phyloP scores from a whole-genome alignment of 108 stramenopile species.

The Schizochytrium sp. region DNA sequence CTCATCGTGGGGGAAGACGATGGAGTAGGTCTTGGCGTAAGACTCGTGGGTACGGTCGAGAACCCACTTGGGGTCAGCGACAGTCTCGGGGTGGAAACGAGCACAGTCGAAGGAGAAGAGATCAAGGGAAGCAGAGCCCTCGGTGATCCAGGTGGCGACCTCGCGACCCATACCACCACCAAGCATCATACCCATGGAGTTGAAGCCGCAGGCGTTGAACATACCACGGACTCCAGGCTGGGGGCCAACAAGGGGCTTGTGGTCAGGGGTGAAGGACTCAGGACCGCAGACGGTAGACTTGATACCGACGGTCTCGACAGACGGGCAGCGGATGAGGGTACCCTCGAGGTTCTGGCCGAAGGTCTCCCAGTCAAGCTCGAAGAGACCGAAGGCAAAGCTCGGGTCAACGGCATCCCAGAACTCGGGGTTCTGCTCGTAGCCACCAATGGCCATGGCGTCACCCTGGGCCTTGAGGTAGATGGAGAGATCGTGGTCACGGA shows the following conservation, averaged over 20 bases:
- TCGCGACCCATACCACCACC: constrained; percentile 66
- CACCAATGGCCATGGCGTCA: constrained; percentile 60
- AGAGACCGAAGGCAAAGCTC: constrained; percentile 55
- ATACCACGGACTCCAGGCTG: constrained; percentile 59
- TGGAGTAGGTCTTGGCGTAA: constrained; percentile 64
- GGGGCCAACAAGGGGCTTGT: constrained; percentile 62
- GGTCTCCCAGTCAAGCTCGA: constrained; percentile 62
- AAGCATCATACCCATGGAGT: constrained; percentile 67
- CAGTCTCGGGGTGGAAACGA: constrained; percentile 60
- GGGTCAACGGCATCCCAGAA: constrained; percentile 32
- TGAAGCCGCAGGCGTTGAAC: constrained; percentile 66
- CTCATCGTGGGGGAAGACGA: constrained; percentile 64
- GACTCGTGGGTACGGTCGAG: constrained; percentile 51
- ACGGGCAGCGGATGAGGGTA: constrained; percentile 28
- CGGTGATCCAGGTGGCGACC: constrained; percentile 64
- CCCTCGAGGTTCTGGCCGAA: constrained; percentile 64
- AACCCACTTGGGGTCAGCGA: constrained; percentile 60
- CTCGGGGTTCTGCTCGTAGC: constrained; percentile 62
- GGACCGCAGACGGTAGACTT: constrained; percentile 69
- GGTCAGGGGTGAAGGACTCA: constrained; percentile 68
- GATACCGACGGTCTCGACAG: constrained; percentile 56
- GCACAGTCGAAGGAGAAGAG: constrained; percentile 62
- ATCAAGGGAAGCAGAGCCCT: constrained; percentile 60
- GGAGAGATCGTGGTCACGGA: constrained; percentile 49
- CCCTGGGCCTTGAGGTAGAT: constrained; percentile 61